Percentiles rank a stretch among this genome's conserved stretches.
Evolutionary conservation across 257 asterid genomes (phyloP).

Genomic region (Cynanchum wilfordii): DNA sequence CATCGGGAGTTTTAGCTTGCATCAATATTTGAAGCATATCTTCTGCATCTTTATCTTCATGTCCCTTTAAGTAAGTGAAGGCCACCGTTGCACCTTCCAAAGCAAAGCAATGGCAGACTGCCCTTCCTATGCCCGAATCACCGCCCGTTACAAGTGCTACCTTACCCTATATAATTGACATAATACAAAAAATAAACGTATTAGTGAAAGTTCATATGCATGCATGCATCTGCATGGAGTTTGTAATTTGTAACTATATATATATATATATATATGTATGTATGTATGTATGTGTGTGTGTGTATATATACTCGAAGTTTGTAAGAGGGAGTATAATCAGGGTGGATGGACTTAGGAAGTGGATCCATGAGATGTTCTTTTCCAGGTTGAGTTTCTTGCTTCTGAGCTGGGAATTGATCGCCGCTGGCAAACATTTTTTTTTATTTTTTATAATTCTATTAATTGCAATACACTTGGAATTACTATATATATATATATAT

Average conservation of each 20-base stretch:
- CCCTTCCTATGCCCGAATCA: slow-evolving; percentile 72
- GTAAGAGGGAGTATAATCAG: slow-evolving; percentile 52
- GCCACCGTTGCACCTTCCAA: slow-evolving; percentile 77
- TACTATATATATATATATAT: background rate
- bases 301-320: slow-evolving; percentile 49
- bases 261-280: too few relatives aligned
- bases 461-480: too few relatives aligned
- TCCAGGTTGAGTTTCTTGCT: slow-evolving; percentile 72
- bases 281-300: too few relatives aligned
- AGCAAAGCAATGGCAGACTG: slow-evolving; percentile 53
- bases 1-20: slow-evolving; percentile 38
- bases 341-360: slow-evolving; percentile 29
- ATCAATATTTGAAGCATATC: slow-evolving; percentile 42
- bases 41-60: slow-evolving; percentile 57
- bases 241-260: too few relatives aligned
- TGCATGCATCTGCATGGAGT: too few relatives aligned
- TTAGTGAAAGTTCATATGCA: too few relatives aligned
- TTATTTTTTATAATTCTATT: too few relatives aligned
- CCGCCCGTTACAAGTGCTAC: slow-evolving; percentile 70
- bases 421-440: slow-evolving; percentile 44
- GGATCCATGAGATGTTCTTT: slow-evolving; percentile 79
- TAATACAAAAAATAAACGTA: background rate
- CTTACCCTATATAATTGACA: slow-evolving; percentile 38
- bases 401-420: slow-evolving; percentile 56
- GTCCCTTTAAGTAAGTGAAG: slow-evolving; percentile 57